Conservation (phyloP, 108 stramenopile species). For the Seminavis robusta region DNA sequence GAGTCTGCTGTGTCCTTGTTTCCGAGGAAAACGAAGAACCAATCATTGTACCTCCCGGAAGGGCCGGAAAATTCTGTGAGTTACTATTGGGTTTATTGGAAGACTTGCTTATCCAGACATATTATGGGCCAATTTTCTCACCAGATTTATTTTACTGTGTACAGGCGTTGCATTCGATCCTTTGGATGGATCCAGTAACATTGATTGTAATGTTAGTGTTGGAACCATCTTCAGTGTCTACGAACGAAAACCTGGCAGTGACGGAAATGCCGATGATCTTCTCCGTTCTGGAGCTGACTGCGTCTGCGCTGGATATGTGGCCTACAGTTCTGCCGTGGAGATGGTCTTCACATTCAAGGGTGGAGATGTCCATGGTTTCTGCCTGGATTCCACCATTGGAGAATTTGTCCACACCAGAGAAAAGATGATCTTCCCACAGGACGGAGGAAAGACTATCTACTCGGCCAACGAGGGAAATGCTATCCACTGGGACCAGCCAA, state of each 20-base stretch:
- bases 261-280: constrained; percentile 84
- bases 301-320: constrained; percentile 94
- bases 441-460: constrained; percentile 94
- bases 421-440: constrained; percentile 87
- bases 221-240: constrained; percentile 98
- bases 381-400: constrained; percentile 97
- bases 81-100: too few relatives aligned
- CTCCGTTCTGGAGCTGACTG: constrained; percentile 92
- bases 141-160: too few relatives aligned
- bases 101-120: too few relatives aligned
- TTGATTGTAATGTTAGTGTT: constrained; percentile 99
- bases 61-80: constrained; percentile 93
- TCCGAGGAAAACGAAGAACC: constrained; percentile 98
- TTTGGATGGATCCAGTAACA: constrained; percentile 97
- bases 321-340: constrained; percentile 86
- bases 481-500: constrained; percentile 90
- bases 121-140: too few relatives aligned
- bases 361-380: constrained; percentile 92
- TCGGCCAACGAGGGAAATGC: constrained; percentile 98
- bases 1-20: constrained; percentile 93
- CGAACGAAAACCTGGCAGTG: constrained; percentile 70
- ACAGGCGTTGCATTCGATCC: constrained; percentile 99
- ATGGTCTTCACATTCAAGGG: constrained; percentile 93
- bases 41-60: constrained; percentile 87
- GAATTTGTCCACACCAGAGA: constrained; percentile 96